Conservation (phyloP, 2,329 filamentous ascomycete genomes). For the Tricladium varicosporioides region DNA sequence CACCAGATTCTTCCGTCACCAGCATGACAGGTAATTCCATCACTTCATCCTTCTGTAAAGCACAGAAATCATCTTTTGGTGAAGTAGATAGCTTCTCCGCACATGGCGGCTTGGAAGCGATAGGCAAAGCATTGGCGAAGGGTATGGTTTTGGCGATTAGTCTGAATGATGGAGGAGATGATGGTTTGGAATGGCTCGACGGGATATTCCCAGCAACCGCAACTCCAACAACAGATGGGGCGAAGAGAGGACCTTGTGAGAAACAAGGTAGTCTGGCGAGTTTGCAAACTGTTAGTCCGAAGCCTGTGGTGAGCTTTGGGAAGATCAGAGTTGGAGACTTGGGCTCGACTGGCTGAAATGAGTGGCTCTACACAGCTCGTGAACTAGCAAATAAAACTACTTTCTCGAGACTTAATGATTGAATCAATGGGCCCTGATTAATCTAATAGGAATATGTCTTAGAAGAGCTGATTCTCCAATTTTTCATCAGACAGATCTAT, state of each 20-base stretch:
- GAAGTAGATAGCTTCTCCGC: conserved; percentile 49
- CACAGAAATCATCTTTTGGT: conserved; percentile 50
- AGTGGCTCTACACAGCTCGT: too few species aligned
- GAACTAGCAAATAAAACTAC: too few species aligned
- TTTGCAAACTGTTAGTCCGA: neutral
- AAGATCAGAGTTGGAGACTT: neutral
- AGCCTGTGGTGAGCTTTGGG: neutral
- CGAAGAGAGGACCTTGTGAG: neutral
- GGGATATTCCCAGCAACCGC: neutral
- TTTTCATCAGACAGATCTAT: too few species aligned
- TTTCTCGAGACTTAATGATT: too few species aligned
- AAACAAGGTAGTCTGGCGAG: neutral
- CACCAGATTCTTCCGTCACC: conserved; percentile 42
- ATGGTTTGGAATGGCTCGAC: conserved; percentile 1
- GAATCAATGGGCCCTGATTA: too few species aligned
- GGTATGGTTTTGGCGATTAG: neutral
- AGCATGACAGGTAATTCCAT: conserved; percentile 49
- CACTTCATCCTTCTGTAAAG: conserved; percentile 53
- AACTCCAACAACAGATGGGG: neutral
- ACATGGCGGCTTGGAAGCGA: neutral
- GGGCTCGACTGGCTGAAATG: neutral
- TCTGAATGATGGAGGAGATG: neutral
- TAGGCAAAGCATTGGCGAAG: conserved; percentile 2
- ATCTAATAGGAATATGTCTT: too few species aligned
- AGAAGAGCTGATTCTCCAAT: too few species aligned